Percentiles rank a stretch among this genome's conserved stretches.
phyloP scores from a whole-genome alignment of 495 filamentous ascomycete genomes.

The Penicillium alfredii region DNA sequence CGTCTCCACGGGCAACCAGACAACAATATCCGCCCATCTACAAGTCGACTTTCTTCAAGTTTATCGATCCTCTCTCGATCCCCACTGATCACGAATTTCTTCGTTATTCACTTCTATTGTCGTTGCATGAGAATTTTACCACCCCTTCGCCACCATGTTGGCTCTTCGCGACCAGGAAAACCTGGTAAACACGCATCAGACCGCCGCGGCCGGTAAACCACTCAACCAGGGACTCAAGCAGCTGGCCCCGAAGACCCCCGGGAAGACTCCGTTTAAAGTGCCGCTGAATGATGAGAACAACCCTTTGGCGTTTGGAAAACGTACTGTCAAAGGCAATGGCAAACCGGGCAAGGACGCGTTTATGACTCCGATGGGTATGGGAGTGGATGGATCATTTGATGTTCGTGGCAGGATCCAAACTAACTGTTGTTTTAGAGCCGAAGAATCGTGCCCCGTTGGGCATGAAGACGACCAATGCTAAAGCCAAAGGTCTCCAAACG shows the following conservation, averaged over 20 bases:
- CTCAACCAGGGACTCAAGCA: conserved; percentile 61
- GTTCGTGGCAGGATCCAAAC: too few relatives aligned
- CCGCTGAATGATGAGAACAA: conserved; percentile 85
- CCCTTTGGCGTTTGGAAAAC: conserved; percentile 53
- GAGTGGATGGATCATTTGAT: too few relatives aligned
- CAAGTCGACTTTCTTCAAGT: too few relatives aligned
- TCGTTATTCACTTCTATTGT: too few relatives aligned
- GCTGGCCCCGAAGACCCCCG: conserved; percentile 71
- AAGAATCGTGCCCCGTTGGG: conserved; percentile 77
- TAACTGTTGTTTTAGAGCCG: too few relatives aligned
- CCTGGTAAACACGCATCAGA: conserved; percentile 67
- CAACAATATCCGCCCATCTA: conserved; percentile 30
- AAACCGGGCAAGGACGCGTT: conserved; percentile 62
- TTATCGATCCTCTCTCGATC: too few relatives aligned
- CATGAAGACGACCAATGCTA: conserved; percentile 93
- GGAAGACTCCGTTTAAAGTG: conserved; percentile 80
- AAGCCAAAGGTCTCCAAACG: conserved; percentile 64
- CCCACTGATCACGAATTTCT: too few relatives aligned
- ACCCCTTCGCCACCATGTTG: conserved; percentile 54
- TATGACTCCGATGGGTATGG: conserved; percentile 75
- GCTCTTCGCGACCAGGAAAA: conserved; percentile 90
- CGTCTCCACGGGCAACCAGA: conserved; percentile 47
- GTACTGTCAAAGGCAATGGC: conserved; percentile 57
- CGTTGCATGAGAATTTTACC: conserved; percentile 26
- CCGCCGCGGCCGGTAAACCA: conserved; percentile 70